Conservation (phyloP, 441 rosid species). For the Pelargonium citronellum region DNA sequence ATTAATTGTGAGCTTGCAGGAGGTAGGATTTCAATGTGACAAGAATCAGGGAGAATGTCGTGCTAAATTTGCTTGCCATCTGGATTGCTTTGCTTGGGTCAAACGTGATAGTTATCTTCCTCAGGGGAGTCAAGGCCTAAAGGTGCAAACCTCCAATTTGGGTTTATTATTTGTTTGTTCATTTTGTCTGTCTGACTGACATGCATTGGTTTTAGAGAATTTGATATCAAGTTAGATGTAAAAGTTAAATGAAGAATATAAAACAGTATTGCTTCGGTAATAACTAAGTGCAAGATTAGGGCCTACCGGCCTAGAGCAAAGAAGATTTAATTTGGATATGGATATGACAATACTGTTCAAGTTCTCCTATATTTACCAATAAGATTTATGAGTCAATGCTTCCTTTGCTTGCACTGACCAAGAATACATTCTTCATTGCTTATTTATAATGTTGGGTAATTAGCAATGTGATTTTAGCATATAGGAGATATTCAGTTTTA, state of each 20-base stretch:
- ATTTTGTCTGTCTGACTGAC: conserved; percentile 8
- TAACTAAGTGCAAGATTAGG: neutral
- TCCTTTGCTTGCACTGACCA: conserved; percentile 10
- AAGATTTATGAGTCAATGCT: neutral
- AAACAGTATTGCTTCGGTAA: neutral
- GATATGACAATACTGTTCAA: neutral
- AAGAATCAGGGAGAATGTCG: conserved; percentile 94
- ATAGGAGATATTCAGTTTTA: neutral
- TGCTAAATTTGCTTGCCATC: conserved; percentile 88
- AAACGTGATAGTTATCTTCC: conserved; percentile 99
- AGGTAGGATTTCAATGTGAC: conserved; percentile 87
- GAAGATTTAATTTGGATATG: neutral
- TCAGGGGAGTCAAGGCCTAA: conserved; percentile 97
- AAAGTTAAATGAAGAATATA: conserved; percentile 3
- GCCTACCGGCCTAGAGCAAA: neutral
- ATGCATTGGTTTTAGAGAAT: conserved; percentile 13
- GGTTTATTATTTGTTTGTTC: conserved; percentile 11
- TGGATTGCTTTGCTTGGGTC: conserved; percentile 99
- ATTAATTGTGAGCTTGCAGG: conserved; percentile 43
- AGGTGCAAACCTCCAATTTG: conserved; percentile 41
- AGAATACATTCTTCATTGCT: conserved; percentile 6
- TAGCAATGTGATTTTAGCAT: neutral
- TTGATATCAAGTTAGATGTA: neutral
- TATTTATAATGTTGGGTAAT: neutral
- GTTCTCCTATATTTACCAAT: neutral